phyloP scores from a whole-genome alignment of 805 yeast species.

The Nadsonia fulvescens region DNA sequence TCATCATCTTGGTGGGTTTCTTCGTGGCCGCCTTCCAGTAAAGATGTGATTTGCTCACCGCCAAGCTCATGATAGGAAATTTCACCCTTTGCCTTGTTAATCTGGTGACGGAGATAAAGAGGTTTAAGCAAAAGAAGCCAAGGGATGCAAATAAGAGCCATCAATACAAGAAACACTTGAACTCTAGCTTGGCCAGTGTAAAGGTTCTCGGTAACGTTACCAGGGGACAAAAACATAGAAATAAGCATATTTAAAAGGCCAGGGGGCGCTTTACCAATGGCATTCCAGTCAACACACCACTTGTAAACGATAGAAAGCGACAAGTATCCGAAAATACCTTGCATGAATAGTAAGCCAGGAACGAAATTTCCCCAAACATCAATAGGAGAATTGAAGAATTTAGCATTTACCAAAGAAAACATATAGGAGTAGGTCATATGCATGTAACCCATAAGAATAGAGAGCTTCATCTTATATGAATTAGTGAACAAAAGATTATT shows the following conservation, averaged over 20 bases:
- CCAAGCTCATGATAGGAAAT: too few species aligned
- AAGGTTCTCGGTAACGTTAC: slow-evolving; percentile 61
- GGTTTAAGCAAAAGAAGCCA: slow-evolving; percentile 82
- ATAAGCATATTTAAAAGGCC: slow-evolving; percentile 88
- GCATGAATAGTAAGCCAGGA: slow-evolving; percentile 91
- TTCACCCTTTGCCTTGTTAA: too few species aligned
- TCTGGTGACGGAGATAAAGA: slow-evolving; percentile 40
- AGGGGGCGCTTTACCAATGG: slow-evolving; percentile 64
- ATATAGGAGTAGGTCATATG: slow-evolving; percentile 86
- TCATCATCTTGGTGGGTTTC: slow-evolving; percentile 22
- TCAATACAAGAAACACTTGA: slow-evolving; percentile 50
- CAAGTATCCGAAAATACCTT: slow-evolving; percentile 86
- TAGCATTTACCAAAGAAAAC: slow-evolving; percentile 70
- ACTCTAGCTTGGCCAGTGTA: slow-evolving; percentile 64
- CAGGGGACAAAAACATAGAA: slow-evolving; percentile 90
- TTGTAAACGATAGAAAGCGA: slow-evolving; percentile 75
- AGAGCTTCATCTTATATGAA: slow-evolving; percentile 93
- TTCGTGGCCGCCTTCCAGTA: slow-evolving; percentile 13
- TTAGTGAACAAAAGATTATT: slow-evolving; percentile 78
- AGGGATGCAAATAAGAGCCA: slow-evolving; percentile 85
- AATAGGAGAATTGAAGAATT: slow-evolving; percentile 47
- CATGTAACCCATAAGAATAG: slow-evolving; percentile 80
- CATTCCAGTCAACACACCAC: slow-evolving; percentile 88
- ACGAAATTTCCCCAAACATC: slow-evolving; percentile 86
- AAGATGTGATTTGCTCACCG: slow-evolving; percentile 27